Evolutionary conservation across 2,329 filamentous ascomycete species (phyloP).

Genomic region (Fusarium sp.): DNA sequence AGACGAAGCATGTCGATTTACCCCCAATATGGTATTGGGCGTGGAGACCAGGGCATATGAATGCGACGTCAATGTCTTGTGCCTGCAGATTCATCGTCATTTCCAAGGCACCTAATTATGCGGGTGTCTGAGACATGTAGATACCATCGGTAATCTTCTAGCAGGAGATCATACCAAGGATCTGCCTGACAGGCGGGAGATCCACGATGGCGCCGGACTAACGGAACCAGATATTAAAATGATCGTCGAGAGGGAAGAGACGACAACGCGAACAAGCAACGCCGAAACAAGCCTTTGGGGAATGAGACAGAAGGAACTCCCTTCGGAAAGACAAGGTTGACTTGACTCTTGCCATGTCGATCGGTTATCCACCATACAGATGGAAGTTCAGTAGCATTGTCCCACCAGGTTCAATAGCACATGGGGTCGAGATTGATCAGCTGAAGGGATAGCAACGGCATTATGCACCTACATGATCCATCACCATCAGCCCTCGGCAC

Average conservation of each 20-base stretch:
- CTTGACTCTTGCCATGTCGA: constrained; percentile 14
- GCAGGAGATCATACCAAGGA: constrained; percentile 20
- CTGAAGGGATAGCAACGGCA: constrained; percentile 32
- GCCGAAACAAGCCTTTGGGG: constrained; percentile 15
- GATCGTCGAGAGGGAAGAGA: constrained; percentile 45
- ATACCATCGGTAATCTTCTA: constrained; percentile 28
- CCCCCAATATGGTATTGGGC: constrained; percentile 7
- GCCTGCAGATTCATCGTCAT: constrained; percentile 22
- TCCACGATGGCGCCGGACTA: constrained; percentile 15
- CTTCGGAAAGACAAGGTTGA: constrained; percentile 23
- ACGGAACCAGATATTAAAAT: constrained; percentile 3
- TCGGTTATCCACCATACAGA: constrained; percentile 23
- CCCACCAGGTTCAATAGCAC: constrained; percentile 14
- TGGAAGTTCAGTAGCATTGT: constrained; percentile 20
- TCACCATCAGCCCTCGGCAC: constrained; percentile 15
- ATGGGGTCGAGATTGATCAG: background rate
- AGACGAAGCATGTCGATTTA: constrained; percentile 1
- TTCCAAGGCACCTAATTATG: constrained; percentile 1
- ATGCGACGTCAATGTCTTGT: constrained; percentile 7
- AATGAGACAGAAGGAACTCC: constrained; percentile 14
- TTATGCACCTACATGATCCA: constrained; percentile 16
- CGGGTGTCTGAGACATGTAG: constrained; percentile 9
- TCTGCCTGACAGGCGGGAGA: constrained; percentile 2
- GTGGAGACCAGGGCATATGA: constrained; percentile 1
- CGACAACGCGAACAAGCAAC: constrained; percentile 40